A percentile compares a stretch with the other conserved stretches of the same genome.
phyloP scores from a whole-genome alignment of 495 filamentous ascomycete species.

The Lophiostoma macrostomum region DNA sequence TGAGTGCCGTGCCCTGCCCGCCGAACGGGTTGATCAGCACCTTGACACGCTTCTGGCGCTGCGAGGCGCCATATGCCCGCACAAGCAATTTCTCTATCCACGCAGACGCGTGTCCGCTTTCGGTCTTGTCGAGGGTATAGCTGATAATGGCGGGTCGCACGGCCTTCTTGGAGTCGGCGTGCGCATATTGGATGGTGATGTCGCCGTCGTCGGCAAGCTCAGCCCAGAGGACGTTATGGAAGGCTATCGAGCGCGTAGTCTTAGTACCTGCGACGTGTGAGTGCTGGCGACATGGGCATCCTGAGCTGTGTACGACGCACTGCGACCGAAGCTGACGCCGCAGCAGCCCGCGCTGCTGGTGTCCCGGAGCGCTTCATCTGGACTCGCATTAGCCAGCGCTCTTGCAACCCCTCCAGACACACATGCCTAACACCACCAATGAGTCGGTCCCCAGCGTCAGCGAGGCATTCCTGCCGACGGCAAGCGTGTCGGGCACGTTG shows the following conservation, averaged over 20 bases:
- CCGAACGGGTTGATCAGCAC: conserved; percentile 89
- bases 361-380: conserved; percentile 49
- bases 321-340: conserved; percentile 44
- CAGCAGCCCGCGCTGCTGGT: conserved; percentile 45
- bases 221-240: conserved; percentile 84
- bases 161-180: conserved; percentile 49
- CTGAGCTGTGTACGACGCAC: conserved; percentile 29
- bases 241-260: conserved; percentile 56
- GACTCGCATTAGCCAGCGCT: conserved; percentile 14
- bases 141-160: conserved; percentile 57
- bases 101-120: conserved; percentile 48
- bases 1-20: conserved; percentile 73
- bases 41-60: conserved; percentile 72
- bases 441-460: conserved; percentile 63
- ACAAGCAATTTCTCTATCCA: conserved; percentile 66
- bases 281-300: background rate
- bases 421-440: conserved; percentile 60
- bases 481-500: conserved; percentile 44
- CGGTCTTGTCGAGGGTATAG: conserved; percentile 57
- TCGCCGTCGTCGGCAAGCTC: conserved; percentile 55
- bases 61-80: conserved; percentile 68
- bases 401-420: background rate
- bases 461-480: conserved; percentile 57
- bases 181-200: conserved; percentile 75
- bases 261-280: conserved; percentile 31